Conservation (phyloP, 1,284 basidiomycete genomes). For the Cryptococcus neoformans region DNA sequence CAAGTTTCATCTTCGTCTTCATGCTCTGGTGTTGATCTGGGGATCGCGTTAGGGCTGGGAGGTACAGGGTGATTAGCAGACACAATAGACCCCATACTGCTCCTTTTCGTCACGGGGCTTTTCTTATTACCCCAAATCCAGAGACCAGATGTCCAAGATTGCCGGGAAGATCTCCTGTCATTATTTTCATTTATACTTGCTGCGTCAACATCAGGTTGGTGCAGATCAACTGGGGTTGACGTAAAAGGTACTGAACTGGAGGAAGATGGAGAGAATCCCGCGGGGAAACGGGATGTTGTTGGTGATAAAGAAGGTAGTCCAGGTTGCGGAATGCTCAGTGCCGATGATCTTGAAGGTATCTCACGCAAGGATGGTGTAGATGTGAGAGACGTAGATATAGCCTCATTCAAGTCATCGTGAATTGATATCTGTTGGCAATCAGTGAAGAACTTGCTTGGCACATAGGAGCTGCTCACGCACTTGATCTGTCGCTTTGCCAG, state of each 20-base stretch:
- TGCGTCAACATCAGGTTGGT: slow-evolving; percentile 4
- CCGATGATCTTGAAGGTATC: neutral
- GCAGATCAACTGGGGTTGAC: slow-evolving; percentile 16
- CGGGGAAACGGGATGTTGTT: slow-evolving; percentile 3
- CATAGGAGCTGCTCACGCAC: slow-evolving; percentile 14
- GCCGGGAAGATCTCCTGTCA: neutral
- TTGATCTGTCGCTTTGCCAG: slow-evolving; percentile 16
- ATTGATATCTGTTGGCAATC: slow-evolving; percentile 19
- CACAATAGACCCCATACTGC: slow-evolving; percentile 16
- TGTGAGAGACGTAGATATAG: slow-evolving; percentile 34
- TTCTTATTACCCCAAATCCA: slow-evolving; percentile 31
- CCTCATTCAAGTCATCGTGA: slow-evolving; percentile 36
- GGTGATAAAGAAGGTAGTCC: neutral
- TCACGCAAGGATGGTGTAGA: slow-evolving; percentile 11
- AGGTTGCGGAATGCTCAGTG: neutral
- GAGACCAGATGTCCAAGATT: slow-evolving; percentile 30
- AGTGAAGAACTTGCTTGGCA: neutral
- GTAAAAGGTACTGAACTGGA: slow-evolving; percentile 4
- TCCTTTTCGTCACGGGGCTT: slow-evolving; percentile 11
- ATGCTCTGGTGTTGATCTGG: slow-evolving; percentile 7
- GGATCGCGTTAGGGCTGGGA: neutral
- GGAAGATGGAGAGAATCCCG: slow-evolving; percentile 8
- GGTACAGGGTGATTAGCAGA: neutral
- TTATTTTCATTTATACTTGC: slow-evolving; percentile 1
- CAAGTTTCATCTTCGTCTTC: slow-evolving; percentile 31